phyloP scores from a whole-genome alignment of 768 basidiomycete species.

The Butyriboletus loyo region DNA sequence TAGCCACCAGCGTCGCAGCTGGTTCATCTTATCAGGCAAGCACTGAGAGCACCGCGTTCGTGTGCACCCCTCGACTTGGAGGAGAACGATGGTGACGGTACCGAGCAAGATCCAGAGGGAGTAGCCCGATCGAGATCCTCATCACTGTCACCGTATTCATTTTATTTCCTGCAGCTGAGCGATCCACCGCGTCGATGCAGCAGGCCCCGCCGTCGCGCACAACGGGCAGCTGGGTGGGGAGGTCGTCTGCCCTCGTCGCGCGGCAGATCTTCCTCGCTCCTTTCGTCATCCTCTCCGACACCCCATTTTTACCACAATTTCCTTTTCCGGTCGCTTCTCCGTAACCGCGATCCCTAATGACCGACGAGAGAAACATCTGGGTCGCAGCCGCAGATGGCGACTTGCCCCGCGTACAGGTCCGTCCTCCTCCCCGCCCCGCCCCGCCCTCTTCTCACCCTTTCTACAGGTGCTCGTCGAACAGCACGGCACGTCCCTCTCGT shows the following conservation, averaged over 20 bases:
- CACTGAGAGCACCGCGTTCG: no score
- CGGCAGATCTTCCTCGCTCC: background rate
- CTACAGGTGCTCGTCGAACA: slow-evolving; percentile 58
- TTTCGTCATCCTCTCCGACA: background rate
- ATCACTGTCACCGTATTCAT: background rate
- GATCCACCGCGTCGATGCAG: slow-evolving; percentile 3
- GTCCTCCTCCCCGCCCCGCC: slow-evolving; percentile 11
- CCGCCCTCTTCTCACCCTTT: background rate
- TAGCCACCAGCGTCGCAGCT: slow-evolving; percentile 3
- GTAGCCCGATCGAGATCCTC: slow-evolving; percentile 30
- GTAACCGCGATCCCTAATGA: slow-evolving; percentile 27
- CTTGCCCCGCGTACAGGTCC: slow-evolving; percentile 67
- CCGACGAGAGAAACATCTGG: slow-evolving; percentile 71
- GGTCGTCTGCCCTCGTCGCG: background rate
- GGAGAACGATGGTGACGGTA: slow-evolving; percentile 17
- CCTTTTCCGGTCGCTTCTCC: slow-evolving; percentile 24
- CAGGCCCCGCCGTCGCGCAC: background rate
- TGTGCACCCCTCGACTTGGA: background rate
- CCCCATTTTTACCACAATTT: slow-evolving; percentile 17
- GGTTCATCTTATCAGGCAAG: background rate
- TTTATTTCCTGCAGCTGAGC: background rate
- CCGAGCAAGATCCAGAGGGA: slow-evolving; percentile 15
- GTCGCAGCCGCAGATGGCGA: slow-evolving; percentile 92
- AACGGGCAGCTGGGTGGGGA: background rate
- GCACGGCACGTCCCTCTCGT: slow-evolving; percentile 43